Conservation (phyloP, 2,329 filamentous ascomycete species). For the Fusarium denticulatum region DNA sequence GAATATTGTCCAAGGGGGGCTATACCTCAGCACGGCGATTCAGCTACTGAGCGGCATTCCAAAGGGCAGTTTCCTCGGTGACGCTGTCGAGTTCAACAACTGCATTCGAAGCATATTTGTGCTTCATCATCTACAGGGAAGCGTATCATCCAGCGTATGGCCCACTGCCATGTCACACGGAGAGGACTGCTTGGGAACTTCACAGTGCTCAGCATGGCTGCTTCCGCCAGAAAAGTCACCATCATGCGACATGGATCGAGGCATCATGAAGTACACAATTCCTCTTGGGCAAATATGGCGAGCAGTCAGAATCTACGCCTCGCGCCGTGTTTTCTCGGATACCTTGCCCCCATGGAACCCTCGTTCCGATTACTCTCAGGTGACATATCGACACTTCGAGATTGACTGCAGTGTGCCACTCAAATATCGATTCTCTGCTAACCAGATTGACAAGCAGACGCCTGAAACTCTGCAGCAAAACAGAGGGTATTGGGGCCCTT, state of each 20-base stretch:
- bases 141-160: neutral
- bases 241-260: neutral
- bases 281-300: neutral
- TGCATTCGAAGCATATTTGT: neutral
- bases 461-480: neutral
- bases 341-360: neutral
- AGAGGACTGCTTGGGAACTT: neutral
- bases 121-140: neutral
- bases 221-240: neutral
- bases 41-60: neutral
- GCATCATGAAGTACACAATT: neutral
- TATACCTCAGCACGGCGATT: neutral
- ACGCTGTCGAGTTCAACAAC: neutral
- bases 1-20: neutral
- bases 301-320: neutral
- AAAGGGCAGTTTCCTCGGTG: accelerated
- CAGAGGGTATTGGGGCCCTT: neutral
- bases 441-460: neutral
- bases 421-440: neutral
- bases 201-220: neutral
- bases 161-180: neutral
- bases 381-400: neutral
- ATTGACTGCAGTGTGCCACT: neutral
- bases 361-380: neutral
- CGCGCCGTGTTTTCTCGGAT: neutral